A percentile compares a stretch with the other conserved stretches of the same genome.
These are phyloP conservation scores for Scedosporium aurantiacum DNA, from an alignment of 2,329 filamentous ascomycete genomes.

Conservation along the genomic window DNA sequence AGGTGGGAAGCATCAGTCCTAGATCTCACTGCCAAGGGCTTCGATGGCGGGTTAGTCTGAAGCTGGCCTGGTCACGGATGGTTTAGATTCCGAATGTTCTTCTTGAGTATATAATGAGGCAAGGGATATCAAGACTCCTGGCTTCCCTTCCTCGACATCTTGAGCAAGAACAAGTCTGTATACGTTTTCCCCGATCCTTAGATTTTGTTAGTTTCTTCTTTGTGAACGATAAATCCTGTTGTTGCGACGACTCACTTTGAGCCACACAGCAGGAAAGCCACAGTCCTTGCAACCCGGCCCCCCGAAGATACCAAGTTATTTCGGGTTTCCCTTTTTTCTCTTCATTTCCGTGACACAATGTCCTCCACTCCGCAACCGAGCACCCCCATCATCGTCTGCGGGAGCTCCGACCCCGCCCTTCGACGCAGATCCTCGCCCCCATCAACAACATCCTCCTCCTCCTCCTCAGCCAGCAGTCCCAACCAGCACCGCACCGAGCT, in stretches of 20 bases:
- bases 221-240: too few species aligned
- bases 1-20: background rate
- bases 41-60: background rate
- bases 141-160: too few species aligned
- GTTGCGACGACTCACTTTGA: too few species aligned
- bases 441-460: background rate
- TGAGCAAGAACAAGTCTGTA: too few species aligned
- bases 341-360: background rate
- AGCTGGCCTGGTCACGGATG: background rate
- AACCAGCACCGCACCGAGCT: background rate
- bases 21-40: background rate
- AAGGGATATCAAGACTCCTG: too few species aligned
- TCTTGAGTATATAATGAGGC: background rate
- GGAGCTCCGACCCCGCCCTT: background rate
- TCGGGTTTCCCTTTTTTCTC: too few species aligned
- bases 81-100: background rate
- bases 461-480: background rate
- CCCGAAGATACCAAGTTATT: too few species aligned
- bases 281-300: too few species aligned
- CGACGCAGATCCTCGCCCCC: background rate
- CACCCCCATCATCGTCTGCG: slow-evolving; percentile 4
- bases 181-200: too few species aligned
- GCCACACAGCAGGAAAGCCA: too few species aligned
- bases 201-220: too few species aligned
- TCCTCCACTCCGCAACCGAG: background rate